A percentile compares a stretch with the other conserved stretches of the same genome.
These are phyloP conservation scores for Aphanomyces euteiches DNA, from an alignment of 352 stramenopile genomes.

Conservation along the genomic window DNA sequence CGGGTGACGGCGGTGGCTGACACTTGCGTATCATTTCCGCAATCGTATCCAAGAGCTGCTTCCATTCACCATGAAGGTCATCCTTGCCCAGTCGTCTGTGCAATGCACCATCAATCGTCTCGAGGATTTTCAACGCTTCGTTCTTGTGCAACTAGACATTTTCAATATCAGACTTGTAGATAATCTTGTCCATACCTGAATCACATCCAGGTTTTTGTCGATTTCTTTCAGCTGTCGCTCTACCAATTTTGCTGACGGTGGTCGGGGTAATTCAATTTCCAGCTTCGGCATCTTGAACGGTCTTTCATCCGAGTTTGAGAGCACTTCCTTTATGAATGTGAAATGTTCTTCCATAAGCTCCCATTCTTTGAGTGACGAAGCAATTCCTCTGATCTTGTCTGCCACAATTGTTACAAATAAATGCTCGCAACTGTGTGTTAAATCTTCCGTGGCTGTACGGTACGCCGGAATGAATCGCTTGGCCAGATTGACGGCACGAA, in stretches of 20 bases:
- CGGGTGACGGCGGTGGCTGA: background rate
- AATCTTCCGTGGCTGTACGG: slow-evolving; percentile 57
- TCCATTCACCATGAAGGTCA: slow-evolving; percentile 3
- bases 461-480: slow-evolving; percentile 67
- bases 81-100: background rate
- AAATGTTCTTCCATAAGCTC: slow-evolving; percentile 69
- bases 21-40: slow-evolving; percentile 12
- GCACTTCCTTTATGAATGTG: slow-evolving; percentile 47
- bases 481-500: slow-evolving; percentile 59
- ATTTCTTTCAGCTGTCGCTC: slow-evolving; percentile 26
- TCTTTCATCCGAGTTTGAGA: background rate
- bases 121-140: slow-evolving; percentile 5
- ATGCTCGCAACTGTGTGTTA: slow-evolving; percentile 66
- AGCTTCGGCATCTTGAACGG: slow-evolving; percentile 15
- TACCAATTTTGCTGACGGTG: slow-evolving; percentile 21
- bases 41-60: slow-evolving; percentile 12
- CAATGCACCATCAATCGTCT: slow-evolving; percentile 6
- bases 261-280: background rate
- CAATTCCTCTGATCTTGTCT: slow-evolving; percentile 61
- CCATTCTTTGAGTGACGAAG: slow-evolving; percentile 65
- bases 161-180: background rate
- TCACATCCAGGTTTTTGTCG: slow-evolving; percentile 4
- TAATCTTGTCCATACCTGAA: slow-evolving; percentile 3
- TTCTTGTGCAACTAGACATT: slow-evolving; percentile 14
- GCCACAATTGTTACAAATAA: slow-evolving; percentile 66